Conservation (phyloP, 2,329 filamentous ascomycete genomes). For the Lecanicillium sp. region DNA sequence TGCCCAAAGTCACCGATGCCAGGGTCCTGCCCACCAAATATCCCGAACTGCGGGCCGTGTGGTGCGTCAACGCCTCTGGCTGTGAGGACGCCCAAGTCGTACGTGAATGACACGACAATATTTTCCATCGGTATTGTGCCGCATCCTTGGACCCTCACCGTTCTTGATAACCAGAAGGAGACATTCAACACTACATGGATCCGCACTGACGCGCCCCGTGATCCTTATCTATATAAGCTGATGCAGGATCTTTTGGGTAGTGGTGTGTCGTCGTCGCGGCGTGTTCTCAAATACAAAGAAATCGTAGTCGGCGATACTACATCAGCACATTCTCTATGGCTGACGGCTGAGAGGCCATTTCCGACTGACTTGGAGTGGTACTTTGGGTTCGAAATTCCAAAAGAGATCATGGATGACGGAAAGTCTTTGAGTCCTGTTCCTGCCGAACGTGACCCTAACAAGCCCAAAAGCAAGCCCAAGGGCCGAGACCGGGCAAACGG, state of each 20-base stretch:
- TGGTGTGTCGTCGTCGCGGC: conserved; percentile 49
- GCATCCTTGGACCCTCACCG: conserved; percentile 78
- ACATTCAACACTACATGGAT: conserved; percentile 57
- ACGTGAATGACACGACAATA: conserved; percentile 60
- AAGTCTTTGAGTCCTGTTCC: conserved; percentile 16
- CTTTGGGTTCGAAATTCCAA: conserved; percentile 76
- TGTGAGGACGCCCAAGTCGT: conserved; percentile 57
- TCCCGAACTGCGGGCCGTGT: conserved; percentile 66
- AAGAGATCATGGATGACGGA: conserved; percentile 36
- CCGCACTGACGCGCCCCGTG: conserved; percentile 59
- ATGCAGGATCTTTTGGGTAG: conserved; percentile 62
- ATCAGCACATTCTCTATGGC: conserved; percentile 64
- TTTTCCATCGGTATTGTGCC: conserved; percentile 85
- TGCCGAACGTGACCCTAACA: conserved; percentile 13
- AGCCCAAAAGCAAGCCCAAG: conserved; percentile 19
- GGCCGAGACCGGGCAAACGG: conserved; percentile 29
- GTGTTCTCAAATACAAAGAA: conserved; percentile 72
- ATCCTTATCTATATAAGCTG: conserved; percentile 67
- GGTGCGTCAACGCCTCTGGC: conserved; percentile 51
- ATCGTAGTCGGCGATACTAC: conserved; percentile 63
- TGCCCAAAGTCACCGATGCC: conserved; percentile 69
- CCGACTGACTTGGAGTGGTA: conserved; percentile 77
- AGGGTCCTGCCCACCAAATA: conserved; percentile 76
- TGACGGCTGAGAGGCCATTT: conserved; percentile 59
- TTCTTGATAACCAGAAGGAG: conserved; percentile 54